Conservation (phyloP, 768 basidiomycete species). For the Mycena kentingensis region DNA sequence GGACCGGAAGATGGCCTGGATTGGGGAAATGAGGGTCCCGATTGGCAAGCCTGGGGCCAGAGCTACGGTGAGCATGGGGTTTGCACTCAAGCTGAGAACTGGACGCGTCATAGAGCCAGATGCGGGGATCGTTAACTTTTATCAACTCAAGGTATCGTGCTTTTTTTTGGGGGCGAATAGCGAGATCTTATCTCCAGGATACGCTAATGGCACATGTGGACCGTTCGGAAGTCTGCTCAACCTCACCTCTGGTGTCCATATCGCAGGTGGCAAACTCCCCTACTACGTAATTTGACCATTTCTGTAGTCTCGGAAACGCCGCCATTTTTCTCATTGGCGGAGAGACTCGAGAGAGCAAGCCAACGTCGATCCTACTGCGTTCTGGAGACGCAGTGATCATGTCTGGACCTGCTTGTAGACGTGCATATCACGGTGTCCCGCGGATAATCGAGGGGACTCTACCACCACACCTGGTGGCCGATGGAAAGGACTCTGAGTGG, state of each 20-base stretch:
- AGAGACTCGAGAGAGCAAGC: constrained; percentile 71
- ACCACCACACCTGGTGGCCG: constrained; percentile 55
- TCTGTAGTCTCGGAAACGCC: constrained; percentile 77
- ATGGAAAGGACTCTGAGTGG: constrained; percentile 53
- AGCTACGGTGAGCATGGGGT: constrained; percentile 65
- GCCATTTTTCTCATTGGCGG: constrained; percentile 91
- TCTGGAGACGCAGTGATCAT: constrained; percentile 93
- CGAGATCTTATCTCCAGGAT: constrained; percentile 52
- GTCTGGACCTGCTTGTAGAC: constrained; percentile 82
- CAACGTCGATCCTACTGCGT: constrained; percentile 80
- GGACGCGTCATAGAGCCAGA: constrained; percentile 69
- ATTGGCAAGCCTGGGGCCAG: constrained; percentile 75
- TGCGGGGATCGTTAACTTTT: constrained; percentile 96
- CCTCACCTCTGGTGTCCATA: constrained; percentile 89
- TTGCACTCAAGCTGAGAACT: constrained; percentile 5
- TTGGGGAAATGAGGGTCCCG: constrained; percentile 56
- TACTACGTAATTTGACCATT: constrained; percentile 1
- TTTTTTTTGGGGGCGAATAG: not conserved
- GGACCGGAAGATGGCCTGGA: constrained; percentile 32
- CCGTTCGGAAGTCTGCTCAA: constrained; percentile 90
- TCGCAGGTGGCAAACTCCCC: constrained; percentile 59
- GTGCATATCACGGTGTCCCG: constrained; percentile 94
- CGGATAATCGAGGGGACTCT: constrained; percentile 82
- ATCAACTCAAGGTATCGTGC: constrained; percentile 64
- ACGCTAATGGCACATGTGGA: constrained; percentile 98